A percentile compares a stretch with the other conserved stretches of the same genome.
Evolutionary conservation across 306 rosid genomes (phyloP).

Genomic region (Prunus persica): Prunus_persica_NCBIv2 NC_034011.1:16029501-16030000

Average conservation of each 20-base stretch:
- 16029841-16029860: background rate
- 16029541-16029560: background rate
- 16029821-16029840: background rate
- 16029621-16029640: background rate
- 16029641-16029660: background rate
- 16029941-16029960: background rate
- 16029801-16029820: background rate
- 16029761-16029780: background rate
- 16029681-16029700: background rate
- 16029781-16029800: background rate
- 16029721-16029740: background rate
- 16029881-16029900: background rate
- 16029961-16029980: background rate
- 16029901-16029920: background rate
- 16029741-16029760: background rate
- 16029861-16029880: background rate
- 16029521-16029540: slow-evolving; percentile 22
- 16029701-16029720: background rate
- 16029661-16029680: background rate
- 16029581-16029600: background rate
- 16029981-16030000: background rate
- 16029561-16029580: background rate
- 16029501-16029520: slow-evolving; percentile 18
- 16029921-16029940: background rate
- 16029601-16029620: background rate